A percentile compares a stretch with the other conserved stretches of the same genome.
These are phyloP conservation scores for Echinochloa phyllopogon DNA, from an alignment of 176 grass and related monocot species.

Conservation along the genomic window DNA sequence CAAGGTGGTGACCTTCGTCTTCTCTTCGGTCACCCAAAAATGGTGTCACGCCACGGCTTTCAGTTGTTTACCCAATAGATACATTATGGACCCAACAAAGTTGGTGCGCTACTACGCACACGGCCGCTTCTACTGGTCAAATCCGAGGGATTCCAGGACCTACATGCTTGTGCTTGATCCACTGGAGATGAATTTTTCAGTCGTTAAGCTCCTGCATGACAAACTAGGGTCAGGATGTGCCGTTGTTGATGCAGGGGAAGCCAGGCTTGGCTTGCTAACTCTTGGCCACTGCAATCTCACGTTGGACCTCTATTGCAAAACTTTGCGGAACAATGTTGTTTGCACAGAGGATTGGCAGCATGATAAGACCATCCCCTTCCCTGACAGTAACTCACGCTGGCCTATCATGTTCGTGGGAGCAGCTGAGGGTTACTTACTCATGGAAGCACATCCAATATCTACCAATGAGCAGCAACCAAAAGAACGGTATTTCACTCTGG, in stretches of 20 bases:
- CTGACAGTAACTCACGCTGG: neutral
- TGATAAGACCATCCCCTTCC: neutral
- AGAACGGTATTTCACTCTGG: neutral
- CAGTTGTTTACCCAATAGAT: no score
- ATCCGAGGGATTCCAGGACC: no score
- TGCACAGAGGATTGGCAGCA: neutral
- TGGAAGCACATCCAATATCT: no score
- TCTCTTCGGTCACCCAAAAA: no score
- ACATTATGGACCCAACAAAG: no score
- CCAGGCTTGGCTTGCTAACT: neutral
- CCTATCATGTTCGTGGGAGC: neutral
- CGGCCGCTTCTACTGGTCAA: no score
- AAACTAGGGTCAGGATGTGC: no score
- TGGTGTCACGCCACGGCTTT: no score
- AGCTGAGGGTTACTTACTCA: constrained; percentile 4
- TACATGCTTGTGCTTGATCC: constrained; percentile 13
- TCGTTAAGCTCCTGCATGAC: no score
- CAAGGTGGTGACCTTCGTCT: no score
- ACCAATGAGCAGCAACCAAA: no score
- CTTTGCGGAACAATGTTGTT: neutral
- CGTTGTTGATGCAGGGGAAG: constrained; percentile 15
- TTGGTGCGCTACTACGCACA: no score
- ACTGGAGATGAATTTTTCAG: constrained; percentile 14
- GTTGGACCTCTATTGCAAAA: neutral
- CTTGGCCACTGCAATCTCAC: neutral